These are phyloP conservation scores for Acrocalymma vagum DNA, from an alignment of 2,329 filamentous ascomycete species.

Conservation along the genomic window DNA sequence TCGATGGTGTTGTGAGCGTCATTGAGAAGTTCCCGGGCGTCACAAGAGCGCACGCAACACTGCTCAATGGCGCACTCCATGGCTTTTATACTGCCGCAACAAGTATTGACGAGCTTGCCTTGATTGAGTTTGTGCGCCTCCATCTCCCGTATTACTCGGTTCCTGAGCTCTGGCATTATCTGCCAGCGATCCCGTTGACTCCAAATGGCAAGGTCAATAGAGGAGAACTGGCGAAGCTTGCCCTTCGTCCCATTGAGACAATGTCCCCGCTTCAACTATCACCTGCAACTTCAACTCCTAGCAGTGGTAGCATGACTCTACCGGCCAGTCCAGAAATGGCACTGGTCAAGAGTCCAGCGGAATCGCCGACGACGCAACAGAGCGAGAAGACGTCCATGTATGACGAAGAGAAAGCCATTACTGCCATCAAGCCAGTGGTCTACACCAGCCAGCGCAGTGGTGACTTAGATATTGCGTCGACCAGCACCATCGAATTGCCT, in stretches of 20 bases:
- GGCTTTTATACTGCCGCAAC: slow-evolving; percentile 57
- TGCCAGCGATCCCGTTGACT: slow-evolving; percentile 58
- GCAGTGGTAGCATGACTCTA: slow-evolving; percentile 16
- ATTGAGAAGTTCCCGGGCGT: slow-evolving; percentile 38
- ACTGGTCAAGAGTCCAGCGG: no score
- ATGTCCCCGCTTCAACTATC: background rate
- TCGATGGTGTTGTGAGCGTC: slow-evolving; percentile 60
- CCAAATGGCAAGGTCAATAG: slow-evolving; percentile 66
- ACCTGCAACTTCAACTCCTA: slow-evolving; percentile 12
- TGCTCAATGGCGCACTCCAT: slow-evolving; percentile 58
- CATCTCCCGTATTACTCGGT: slow-evolving; percentile 64
- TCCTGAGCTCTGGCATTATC: slow-evolving; percentile 54
- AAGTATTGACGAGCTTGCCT: slow-evolving; percentile 27
- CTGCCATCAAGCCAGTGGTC: slow-evolving; percentile 7
- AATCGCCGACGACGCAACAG: no score
- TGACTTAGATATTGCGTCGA: slow-evolving; percentile 16
- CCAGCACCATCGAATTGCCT: slow-evolving; percentile 22
- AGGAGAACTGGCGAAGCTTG: slow-evolving; percentile 49
- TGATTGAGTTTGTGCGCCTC: slow-evolving; percentile 50
- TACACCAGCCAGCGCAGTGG: slow-evolving; percentile 18
- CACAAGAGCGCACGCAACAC: slow-evolving; percentile 55
- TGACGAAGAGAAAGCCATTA: slow-evolving; percentile 15
- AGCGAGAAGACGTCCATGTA: no score
- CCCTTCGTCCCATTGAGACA: slow-evolving; percentile 8
- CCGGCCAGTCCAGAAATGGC: no score